Evolutionary conservation across 129 eudicot species (phyloP).

Genomic region (Flaveria linearis): DNA sequence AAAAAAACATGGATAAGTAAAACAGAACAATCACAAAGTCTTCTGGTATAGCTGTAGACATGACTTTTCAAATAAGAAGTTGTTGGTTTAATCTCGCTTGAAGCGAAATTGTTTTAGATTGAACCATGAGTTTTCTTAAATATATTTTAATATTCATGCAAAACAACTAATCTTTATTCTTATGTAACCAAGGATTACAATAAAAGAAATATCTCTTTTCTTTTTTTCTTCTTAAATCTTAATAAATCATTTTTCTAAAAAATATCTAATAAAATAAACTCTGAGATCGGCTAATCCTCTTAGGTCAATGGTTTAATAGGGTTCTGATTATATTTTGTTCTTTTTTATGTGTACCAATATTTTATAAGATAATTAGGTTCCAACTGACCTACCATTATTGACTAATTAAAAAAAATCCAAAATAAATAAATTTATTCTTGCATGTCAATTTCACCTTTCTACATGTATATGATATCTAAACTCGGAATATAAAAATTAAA

Average conservation of each 20-base stretch:
- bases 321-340: slow-evolving; percentile 7
- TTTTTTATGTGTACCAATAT: neutral
- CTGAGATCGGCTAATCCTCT: slow-evolving; percentile 34
- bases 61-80: too few species aligned
- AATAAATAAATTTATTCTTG: neutral
- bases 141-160: neutral
- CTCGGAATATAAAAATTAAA: neutral
- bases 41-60: too few species aligned
- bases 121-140: neutral
- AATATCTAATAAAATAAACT: neutral
- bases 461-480: neutral
- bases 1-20: too few species aligned
- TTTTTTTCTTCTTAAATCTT: neutral
- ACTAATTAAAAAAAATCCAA: neutral
- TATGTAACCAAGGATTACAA: neutral
- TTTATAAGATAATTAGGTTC: neutral
- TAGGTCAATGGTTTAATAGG: slow-evolving; percentile 26
- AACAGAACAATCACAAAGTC: too few species aligned
- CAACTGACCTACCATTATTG: slow-evolving; percentile 22
- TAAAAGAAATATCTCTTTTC: too few species aligned
- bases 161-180: neutral
- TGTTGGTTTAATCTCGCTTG: too few species aligned
- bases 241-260: neutral
- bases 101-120: too few species aligned
- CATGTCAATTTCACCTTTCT: neutral